Evolutionary conservation across 352 stramenopile species (phyloP), one percentile per base, ranked within the genome.

Genomic region (Globisporangium cederbergense): DNA sequence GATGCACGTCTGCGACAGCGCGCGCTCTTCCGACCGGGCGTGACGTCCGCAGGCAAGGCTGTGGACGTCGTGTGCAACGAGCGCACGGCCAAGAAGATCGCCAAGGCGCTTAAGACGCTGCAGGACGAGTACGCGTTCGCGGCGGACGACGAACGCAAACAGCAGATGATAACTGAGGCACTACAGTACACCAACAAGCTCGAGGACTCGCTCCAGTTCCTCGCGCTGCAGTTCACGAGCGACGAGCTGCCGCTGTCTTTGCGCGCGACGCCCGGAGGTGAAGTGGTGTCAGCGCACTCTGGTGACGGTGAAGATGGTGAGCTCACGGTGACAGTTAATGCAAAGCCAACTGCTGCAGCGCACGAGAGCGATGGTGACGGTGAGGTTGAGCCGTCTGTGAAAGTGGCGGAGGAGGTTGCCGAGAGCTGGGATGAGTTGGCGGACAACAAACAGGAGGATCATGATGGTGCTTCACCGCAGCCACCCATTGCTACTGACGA

Each of bases 171-270:
- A 7, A 60, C 55, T 28, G 76, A 89, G 32, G 81, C 81, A 20
- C 68, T 91, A 22, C 60, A 52, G 42, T 88, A 89, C 62, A 72
- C 74, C 4, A 93, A 93, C 65, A 73, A 75, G 3, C 71, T 87
- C 34, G 84, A 91, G 63, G 81, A 93, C 60, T 81, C 84, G 36
- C 71, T 93, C 53, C 64, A 57, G 61, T 93, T 90, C 57, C 55
- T 93, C 45, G 67, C 77, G 55, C 66, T 91, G 55, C 81, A 91
- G 59, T 58, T 74, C 36, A 28, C 77, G 22, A 90, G 84, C 46
- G 76, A 87, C 10, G 77, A 79, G 61, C 73, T 93, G 4, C 84
- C 84, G 1, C 18, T 34, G 0, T 65, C 69, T 20, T 53, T 92
- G 18, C 75, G 78, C 1, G 77, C 78, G 30, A 77, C 73, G 16